Conservation (phyloP, 164 flowering plant species). For the Berberis thunbergii region DNA sequence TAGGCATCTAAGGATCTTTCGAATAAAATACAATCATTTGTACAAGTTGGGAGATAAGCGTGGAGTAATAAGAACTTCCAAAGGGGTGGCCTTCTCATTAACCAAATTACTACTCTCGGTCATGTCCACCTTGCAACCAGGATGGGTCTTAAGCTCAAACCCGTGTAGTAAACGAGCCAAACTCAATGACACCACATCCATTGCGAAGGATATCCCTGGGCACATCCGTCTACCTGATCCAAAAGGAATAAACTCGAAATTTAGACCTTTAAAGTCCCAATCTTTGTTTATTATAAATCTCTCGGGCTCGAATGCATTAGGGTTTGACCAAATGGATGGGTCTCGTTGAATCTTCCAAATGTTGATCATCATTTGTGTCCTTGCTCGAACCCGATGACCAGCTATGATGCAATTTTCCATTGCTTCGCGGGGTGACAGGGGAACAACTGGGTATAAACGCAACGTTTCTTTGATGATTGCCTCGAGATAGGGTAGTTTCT, state of each 20-base stretch:
- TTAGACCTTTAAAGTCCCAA: background rate
- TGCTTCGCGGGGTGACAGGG: background rate
- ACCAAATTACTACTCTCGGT: constrained; percentile 8
- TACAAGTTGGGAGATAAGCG: background rate
- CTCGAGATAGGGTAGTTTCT: constrained; percentile 1
- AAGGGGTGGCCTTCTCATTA: background rate
- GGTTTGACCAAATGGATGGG: background rate
- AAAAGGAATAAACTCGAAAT: constrained; percentile 1
- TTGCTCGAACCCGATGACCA: background rate
- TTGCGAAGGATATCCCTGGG: background rate
- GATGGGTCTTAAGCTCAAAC: background rate
- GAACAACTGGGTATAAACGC: constrained; percentile 5
- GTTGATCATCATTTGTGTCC: background rate
- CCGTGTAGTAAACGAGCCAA: constrained; percentile 4
- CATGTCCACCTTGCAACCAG: background rate
- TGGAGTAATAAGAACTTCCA: background rate
- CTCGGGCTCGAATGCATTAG: background rate
- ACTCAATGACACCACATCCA: background rate
- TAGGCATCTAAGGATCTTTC: too few species aligned
- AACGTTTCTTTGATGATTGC: constrained; percentile 3
- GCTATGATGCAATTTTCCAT: background rate
- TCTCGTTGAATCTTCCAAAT: background rate
- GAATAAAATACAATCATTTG: background rate
- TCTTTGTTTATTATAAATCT: background rate
- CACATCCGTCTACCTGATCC: background rate